These are phyloP conservation scores for Claviceps sorghi DNA, from an alignment of 2,329 filamentous ascomycete species.

Conservation along the genomic window DNA sequence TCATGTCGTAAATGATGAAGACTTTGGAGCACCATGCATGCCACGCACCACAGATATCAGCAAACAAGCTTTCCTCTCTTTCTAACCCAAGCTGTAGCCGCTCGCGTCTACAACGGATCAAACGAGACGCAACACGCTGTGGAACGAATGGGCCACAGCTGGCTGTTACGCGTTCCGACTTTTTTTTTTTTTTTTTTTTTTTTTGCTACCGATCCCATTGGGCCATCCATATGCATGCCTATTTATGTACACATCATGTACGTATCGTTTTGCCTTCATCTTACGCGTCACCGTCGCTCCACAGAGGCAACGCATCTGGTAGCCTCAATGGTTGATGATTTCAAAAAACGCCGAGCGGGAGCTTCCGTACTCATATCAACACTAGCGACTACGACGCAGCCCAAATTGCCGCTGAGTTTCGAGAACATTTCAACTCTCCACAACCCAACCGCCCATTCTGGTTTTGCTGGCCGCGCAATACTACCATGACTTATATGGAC, in stretches of 20 bases:
- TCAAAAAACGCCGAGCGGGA: not conserved
- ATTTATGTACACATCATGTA: too few species aligned
- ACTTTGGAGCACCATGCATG: not conserved
- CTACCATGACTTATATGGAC: not conserved
- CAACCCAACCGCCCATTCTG: not conserved
- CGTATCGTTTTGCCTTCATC: not conserved
- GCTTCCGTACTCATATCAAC: not conserved
- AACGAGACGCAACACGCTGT: not conserved
- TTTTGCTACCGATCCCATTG: not conserved
- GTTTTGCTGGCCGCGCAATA: not conserved
- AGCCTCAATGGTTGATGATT: not conserved
- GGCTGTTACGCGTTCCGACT: not conserved
- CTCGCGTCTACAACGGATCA: not conserved
- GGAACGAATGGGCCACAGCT: not conserved
- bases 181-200: too few species aligned
- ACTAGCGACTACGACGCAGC: not conserved
- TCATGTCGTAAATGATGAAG: not conserved
- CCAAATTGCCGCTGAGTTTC: not conserved
- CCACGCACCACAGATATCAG: not conserved
- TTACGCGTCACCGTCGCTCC: not conserved
- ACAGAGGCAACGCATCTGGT: not conserved
- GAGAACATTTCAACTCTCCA: not conserved
- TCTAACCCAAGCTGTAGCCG: not conserved
- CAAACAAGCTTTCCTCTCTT: conserved; percentile 1
- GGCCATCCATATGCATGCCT: not conserved